Evolutionary conservation across 352 stramenopile genomes (phyloP).

Genomic region (Globisporangium abappressorium): DNA sequence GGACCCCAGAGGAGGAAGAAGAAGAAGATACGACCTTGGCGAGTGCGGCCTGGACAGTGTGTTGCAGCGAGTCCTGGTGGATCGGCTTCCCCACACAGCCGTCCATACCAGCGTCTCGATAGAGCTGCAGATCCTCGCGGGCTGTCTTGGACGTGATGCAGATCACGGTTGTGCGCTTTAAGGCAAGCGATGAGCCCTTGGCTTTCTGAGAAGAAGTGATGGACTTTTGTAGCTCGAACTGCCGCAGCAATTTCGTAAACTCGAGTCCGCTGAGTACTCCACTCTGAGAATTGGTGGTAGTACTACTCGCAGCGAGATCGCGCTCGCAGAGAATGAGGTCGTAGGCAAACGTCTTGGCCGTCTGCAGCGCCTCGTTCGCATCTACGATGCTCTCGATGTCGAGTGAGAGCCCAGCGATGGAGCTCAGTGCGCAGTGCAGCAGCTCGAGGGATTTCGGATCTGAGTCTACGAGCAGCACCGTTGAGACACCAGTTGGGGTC

Average conservation of each 20-base stretch:
- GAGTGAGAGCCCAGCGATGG: constrained; percentile 22
- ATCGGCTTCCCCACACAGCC: constrained; percentile 88
- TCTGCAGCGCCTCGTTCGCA: constrained; percentile 45
- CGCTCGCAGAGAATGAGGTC: constrained; percentile 87
- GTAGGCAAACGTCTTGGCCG: constrained; percentile 52
- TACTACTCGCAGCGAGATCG: constrained; percentile 27
- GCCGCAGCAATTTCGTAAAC: constrained; percentile 72
- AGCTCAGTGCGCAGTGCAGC: constrained; percentile 32
- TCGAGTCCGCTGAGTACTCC: constrained; percentile 57
- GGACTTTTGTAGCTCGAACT: constrained; percentile 68
- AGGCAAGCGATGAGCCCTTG: not conserved
- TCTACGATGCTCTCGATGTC: constrained; percentile 65
- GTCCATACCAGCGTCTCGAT: constrained; percentile 90
- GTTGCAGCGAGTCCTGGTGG: constrained; percentile 51
- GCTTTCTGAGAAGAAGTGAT: constrained; percentile 18
- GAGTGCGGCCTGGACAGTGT: constrained; percentile 82
- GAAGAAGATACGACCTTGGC: constrained; percentile 9
- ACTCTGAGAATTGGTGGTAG: not conserved
- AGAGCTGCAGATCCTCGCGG: constrained; percentile 71
- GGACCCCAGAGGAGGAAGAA: not conserved
- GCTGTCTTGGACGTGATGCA: constrained; percentile 67
- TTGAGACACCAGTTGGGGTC: constrained; percentile 1
- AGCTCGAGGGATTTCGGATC: constrained; percentile 30
- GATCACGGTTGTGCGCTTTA: constrained; percentile 54
- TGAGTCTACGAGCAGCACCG: constrained; percentile 37